Evolutionary conservation across 2,329 filamentous ascomycete genomes (phyloP), one percentile per base, ranked within the genome.

Genomic region (Magnaporthiopsis poae): DNA sequence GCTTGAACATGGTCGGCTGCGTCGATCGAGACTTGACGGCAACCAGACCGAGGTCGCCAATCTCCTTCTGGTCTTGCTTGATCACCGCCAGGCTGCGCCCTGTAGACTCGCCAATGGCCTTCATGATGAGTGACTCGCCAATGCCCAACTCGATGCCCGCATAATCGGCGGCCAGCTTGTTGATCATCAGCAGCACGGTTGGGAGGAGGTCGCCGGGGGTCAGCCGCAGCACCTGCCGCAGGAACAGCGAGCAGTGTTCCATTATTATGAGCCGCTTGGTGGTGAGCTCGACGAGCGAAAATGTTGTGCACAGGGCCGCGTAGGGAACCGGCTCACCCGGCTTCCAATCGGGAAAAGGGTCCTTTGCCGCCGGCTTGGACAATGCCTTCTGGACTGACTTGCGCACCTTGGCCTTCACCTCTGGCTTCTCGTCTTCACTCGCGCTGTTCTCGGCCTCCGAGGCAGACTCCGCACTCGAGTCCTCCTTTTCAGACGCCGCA

Each of bases 1-100:
- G 95, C 77, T 96, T 96, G 82, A 98, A 97, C 92, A 99, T 97
- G 29, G 95, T 98, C 13, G 91, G 91, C 74, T 99, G 95, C 62
- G 93, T 98, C 18, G 90, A 91, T 77, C 94, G 87, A 79, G 92
- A 97, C 81, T 98, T 97, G 63, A 96, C 91, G 61, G 95, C 95
- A 1, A 99, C 94, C 46, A 98, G 81, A 13, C 95, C 95, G 13
- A 99, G 83, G 76, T 99, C 95, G 66, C 95, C 95, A 77, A 98
- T 96, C 72, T 97, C 92, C 73, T 95, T 92, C 74, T 99, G 95
- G 72, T 98, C 93, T 63, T 90, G 87, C 79, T 97, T 98, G 81
- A 99, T 96, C 65, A 96, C 88, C 56, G 89, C 84, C 62, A 97
- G 78, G 73, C 88, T 96, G 68, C 95, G 88, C 12, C 95, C 95